phyloP scores from a whole-genome alignment of 768 basidiomycete species.

The Auricularia sp. region DNA sequence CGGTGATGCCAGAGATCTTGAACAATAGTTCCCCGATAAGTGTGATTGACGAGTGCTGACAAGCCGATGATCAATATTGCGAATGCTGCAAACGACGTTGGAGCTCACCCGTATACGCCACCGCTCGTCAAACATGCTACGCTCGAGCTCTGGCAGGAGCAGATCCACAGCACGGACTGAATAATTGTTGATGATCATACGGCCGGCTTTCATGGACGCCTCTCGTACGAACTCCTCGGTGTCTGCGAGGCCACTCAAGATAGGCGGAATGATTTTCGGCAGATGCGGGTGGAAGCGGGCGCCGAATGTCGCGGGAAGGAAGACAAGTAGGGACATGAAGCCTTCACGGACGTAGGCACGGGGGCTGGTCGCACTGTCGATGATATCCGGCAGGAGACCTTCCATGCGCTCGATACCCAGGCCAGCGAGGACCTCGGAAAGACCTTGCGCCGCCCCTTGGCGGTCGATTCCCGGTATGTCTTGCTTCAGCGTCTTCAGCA shows the following conservation, averaged over 20 bases:
- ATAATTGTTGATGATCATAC: slow-evolving; percentile 96
- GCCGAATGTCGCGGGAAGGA: slow-evolving; percentile 91
- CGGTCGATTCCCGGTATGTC: slow-evolving; percentile 93
- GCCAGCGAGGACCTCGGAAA: slow-evolving; percentile 89
- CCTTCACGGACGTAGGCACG: slow-evolving; percentile 90
- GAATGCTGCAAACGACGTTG: neutral
- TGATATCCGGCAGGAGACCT: slow-evolving; percentile 86
- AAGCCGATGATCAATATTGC: slow-evolving; percentile 2
- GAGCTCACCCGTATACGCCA: slow-evolving; percentile 86
- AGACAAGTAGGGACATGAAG: slow-evolving; percentile 96
- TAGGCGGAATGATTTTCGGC: slow-evolving; percentile 87
- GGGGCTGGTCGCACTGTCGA: slow-evolving; percentile 82
- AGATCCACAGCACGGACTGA: slow-evolving; percentile 86
- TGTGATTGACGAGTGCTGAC: slow-evolving; percentile 87
- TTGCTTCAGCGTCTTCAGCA: slow-evolving; percentile 80
- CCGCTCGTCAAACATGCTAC: slow-evolving; percentile 86
- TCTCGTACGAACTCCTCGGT: slow-evolving; percentile 92
- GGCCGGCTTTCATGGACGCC: slow-evolving; percentile 95
- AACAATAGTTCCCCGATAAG: slow-evolving; percentile 93
- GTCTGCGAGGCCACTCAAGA: slow-evolving; percentile 85
- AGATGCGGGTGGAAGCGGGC: slow-evolving; percentile 93
- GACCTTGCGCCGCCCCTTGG: slow-evolving; percentile 95
- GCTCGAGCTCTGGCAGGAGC: slow-evolving; percentile 86
- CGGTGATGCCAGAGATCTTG: slow-evolving; percentile 92
- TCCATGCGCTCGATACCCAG: slow-evolving; percentile 98